Percentiles rank a stretch among this genome's conserved stretches.
Evolutionary conservation across 2,329 filamentous ascomycete genomes (phyloP).

Genomic region (Nothophoma quercina): DNA sequence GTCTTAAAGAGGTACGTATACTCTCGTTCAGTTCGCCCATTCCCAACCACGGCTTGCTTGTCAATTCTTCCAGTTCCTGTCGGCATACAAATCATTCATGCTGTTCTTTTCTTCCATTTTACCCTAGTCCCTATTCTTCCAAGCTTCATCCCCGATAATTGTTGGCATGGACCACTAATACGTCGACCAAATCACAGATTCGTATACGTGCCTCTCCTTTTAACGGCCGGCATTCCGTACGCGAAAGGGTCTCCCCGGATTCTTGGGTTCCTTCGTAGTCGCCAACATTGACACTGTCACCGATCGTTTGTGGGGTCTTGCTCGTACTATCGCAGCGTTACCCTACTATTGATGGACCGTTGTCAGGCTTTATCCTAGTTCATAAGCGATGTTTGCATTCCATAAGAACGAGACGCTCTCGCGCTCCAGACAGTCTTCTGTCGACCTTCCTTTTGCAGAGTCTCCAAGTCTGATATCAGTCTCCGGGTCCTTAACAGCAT

Average conservation of each 20-base stretch:
- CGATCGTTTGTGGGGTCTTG: constrained; percentile 35
- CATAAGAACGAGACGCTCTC: constrained; percentile 43
- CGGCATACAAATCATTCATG: neutral
- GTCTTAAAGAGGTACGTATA: constrained; percentile 44
- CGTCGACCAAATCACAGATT: constrained; percentile 25
- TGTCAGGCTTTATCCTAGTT: constrained; percentile 18
- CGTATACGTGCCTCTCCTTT: constrained; percentile 10
- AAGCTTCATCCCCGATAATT: constrained; percentile 26
- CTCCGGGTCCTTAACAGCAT: constrained; percentile 31
- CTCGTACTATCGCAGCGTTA: constrained; percentile 31
- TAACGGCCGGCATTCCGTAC: constrained; percentile 35
- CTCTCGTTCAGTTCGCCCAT: constrained; percentile 33
- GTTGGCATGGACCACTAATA: constrained; percentile 37
- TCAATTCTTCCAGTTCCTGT: constrained; percentile 18
- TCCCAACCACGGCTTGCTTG: constrained; percentile 27
- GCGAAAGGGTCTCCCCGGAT: constrained; percentile 35
- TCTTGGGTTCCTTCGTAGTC: constrained; percentile 38
- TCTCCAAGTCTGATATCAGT: constrained; percentile 30
- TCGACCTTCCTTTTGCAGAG: constrained; percentile 39
- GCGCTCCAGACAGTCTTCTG: constrained; percentile 44
- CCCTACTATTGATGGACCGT: constrained; percentile 30
- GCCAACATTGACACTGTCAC: constrained; percentile 20
- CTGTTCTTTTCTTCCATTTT: constrained; percentile 3
- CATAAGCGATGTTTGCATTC: constrained; percentile 45
- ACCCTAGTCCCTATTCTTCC: constrained; percentile 22